Percentiles rank a stretch among this genome's conserved stretches.
phyloP scores from a whole-genome alignment of 768 basidiomycete species.

The Suillus occidentalis region DNA sequence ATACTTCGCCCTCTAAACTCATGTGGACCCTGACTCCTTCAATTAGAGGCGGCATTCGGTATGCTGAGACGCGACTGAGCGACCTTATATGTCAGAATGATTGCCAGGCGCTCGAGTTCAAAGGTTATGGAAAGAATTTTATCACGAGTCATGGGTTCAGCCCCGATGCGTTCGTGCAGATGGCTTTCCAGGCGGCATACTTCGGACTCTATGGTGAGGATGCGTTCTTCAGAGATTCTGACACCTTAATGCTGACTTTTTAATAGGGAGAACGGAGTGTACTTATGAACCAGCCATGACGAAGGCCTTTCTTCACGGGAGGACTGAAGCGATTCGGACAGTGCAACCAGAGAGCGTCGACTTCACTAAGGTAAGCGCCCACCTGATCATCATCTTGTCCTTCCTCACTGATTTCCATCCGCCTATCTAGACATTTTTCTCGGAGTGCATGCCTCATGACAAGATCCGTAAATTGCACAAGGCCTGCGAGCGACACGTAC shows the following conservation, averaged over 20 bases:
- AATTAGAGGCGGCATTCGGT: slow-evolving; percentile 82
- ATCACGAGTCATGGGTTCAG: slow-evolving; percentile 94
- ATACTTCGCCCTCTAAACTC: slow-evolving; percentile 91
- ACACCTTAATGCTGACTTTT: neutral
- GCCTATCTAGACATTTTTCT: slow-evolving; percentile 71
- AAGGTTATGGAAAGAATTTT: slow-evolving; percentile 89
- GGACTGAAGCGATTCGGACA: slow-evolving; percentile 92
- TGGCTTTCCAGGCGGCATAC: slow-evolving; percentile 98
- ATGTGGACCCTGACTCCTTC: slow-evolving; percentile 91
- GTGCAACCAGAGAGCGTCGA: slow-evolving; percentile 85
- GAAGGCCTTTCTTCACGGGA: slow-evolving; percentile 90
- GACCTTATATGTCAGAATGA: slow-evolving; percentile 99
- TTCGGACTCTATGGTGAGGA: slow-evolving; percentile 81
- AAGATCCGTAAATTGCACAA: slow-evolving; percentile 76
- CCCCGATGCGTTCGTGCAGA: slow-evolving; percentile 98
- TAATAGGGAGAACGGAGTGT: slow-evolving; percentile 79
- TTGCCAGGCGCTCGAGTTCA: slow-evolving; percentile 92
- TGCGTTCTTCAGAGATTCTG: neutral
- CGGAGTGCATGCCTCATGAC: slow-evolving; percentile 63
- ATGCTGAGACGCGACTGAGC: slow-evolving; percentile 91
- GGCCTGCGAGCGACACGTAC: slow-evolving; percentile 84
- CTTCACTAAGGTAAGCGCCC: slow-evolving; percentile 69
- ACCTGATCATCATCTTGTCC: neutral
- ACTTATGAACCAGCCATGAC: slow-evolving; percentile 99
- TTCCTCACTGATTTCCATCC: neutral